phyloP scores from a whole-genome alignment of 2,329 filamentous ascomycete genomes.

The Fusarium concolor region DNA sequence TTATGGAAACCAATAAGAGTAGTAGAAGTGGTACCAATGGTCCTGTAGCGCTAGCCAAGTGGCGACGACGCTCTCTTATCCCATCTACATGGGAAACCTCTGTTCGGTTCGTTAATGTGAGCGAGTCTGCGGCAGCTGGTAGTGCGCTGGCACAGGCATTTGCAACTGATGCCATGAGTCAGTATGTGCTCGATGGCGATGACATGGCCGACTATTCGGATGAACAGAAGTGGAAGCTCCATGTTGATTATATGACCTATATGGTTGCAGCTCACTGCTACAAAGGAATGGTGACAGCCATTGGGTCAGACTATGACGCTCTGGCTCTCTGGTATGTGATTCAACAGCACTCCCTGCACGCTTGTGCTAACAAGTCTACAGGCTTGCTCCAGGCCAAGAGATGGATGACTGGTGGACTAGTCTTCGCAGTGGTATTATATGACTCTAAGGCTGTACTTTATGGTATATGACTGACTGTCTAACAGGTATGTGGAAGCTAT shows the following conservation, averaged over 20 bases:
- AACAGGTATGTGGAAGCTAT: slow-evolving; percentile 73
- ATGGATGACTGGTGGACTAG: slow-evolving; percentile 79
- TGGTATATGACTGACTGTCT: no score
- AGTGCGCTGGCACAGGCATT: slow-evolving; percentile 82
- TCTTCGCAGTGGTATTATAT: slow-evolving; percentile 69
- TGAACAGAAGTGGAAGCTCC: slow-evolving; percentile 79
- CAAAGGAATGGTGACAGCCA: slow-evolving; percentile 78
- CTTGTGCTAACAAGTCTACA: slow-evolving; percentile 49
- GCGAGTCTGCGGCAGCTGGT: slow-evolving; percentile 78
- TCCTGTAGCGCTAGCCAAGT: slow-evolving; percentile 44
- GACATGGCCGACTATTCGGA: slow-evolving; percentile 72
- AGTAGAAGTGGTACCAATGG: slow-evolving; percentile 23
- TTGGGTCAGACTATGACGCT: slow-evolving; percentile 80
- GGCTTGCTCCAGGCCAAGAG: slow-evolving; percentile 80
- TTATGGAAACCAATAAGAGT: slow-evolving; percentile 57
- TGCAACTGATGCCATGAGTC: slow-evolving; percentile 76
- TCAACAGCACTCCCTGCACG: not conserved
- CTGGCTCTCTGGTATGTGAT: slow-evolving; percentile 79
- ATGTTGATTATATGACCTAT: slow-evolving; percentile 82
- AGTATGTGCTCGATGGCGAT: slow-evolving; percentile 79
- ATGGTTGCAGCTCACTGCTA: slow-evolving; percentile 80
- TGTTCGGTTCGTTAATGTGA: slow-evolving; percentile 72
- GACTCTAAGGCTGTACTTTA: no score
- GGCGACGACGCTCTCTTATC: slow-evolving; percentile 59
- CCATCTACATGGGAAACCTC: slow-evolving; percentile 64